Evolutionary conservation across 148 eudicot species (phyloP), one percentile per base, ranked within the genome.

Genomic region (Diospyros lotus): DNA sequence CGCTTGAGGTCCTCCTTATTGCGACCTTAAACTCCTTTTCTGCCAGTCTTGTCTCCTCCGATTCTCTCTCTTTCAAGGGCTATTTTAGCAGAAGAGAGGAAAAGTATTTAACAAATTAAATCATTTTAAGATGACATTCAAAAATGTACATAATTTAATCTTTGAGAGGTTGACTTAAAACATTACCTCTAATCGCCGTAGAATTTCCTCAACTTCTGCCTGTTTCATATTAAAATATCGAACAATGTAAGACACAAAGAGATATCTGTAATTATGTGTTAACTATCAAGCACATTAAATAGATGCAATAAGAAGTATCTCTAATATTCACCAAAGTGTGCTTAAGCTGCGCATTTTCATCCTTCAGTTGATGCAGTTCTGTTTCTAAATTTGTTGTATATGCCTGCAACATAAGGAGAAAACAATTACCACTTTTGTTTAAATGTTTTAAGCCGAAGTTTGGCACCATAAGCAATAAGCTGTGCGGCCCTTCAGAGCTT

Each of bases 341-440:
- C 79, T 76, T 76, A 53, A 76, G 68, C 48, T 3, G 50, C 51
- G 74, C 41, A 69, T 76, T 76, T 39, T 76, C 79, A 69, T 69
- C 66, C n/a, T 62, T 76, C 53, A 68, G 54, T 53, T 51, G 58
- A 73, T 59, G 48, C 61, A 76, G 68, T 56, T 69, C 79, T 14
- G 58, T 48, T 62, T 76, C 79, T 10, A 76, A 63, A 54, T 76
- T 74, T 68, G 73, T 66, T 6, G 74, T 76, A 42, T 76, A 76
- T 60, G 79, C 79, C 79, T 76, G 73, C 53, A 11, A 69, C 28
- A 28, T 28, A 59, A 58, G 2, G 43, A 75, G 17, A 11, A 50
- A 38, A 40, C 63, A 39, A 51, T 11, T 13, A 39, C 15, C 2
- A 55, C 28, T 48, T 52, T 48, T 68, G n/a, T 14, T 17, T 9